Conservation (phyloP, 495 filamentous ascomycete species). For the Tetracladium setigerum region DNA sequence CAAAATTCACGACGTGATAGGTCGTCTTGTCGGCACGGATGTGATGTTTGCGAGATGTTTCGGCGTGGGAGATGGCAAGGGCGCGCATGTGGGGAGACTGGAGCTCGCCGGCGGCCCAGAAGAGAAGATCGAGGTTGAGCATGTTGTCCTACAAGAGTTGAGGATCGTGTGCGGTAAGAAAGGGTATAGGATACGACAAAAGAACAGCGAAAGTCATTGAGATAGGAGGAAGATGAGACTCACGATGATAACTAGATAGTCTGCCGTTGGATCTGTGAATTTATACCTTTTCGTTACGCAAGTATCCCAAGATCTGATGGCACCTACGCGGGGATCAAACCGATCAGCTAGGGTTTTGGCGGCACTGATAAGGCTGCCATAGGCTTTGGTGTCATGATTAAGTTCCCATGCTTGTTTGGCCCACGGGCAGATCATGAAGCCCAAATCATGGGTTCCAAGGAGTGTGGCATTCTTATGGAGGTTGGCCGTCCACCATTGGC, state of each 20-base stretch:
- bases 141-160: constrained; percentile 5
- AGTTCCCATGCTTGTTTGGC: constrained; percentile 25
- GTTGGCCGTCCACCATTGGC: constrained; percentile 23
- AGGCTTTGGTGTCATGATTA: constrained; percentile 21
- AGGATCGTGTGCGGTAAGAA: neutral
- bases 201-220: no score
- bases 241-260: constrained; percentile 30
- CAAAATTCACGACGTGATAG: constrained; percentile 31
- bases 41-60: constrained; percentile 20
- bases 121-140: constrained; percentile 30
- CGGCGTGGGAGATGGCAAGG: constrained; percentile 29
- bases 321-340: constrained; percentile 21
- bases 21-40: constrained; percentile 26
- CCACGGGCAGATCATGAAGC: constrained; percentile 33
- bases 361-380: constrained; percentile 23
- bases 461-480: constrained; percentile 27
- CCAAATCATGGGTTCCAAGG: constrained; percentile 31
- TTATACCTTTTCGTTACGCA: constrained; percentile 23
- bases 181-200: neutral
- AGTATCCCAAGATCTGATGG: constrained; percentile 27
- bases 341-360: constrained; percentile 25
- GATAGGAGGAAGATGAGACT: constrained; percentile 25
- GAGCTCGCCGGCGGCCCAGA: constrained; percentile 24
- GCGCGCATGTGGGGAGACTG: constrained; percentile 13
- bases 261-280: constrained; percentile 11